Conservation (phyloP, 305 asterid genomes). For the Fraxinus dipetala region DNA sequence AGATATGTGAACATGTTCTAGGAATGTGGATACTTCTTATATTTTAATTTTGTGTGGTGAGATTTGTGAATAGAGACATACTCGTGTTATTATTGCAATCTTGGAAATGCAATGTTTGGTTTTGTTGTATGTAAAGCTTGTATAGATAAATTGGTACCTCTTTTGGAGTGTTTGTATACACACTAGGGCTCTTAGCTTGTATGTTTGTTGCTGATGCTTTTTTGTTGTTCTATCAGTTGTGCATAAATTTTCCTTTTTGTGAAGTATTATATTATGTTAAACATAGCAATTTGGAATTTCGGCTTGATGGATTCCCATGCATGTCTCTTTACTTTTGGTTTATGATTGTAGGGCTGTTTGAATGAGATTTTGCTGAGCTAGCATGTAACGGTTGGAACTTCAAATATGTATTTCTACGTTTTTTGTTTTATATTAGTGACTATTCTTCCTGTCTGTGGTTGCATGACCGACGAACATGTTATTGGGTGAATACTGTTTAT, state of each 20-base stretch:
- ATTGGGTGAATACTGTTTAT: not conserved
- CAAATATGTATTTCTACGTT: not conserved
- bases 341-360: not conserved
- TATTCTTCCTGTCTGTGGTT: not conserved
- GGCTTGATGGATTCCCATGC: not conserved
- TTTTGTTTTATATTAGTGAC: not conserved
- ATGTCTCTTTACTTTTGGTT: not conserved
- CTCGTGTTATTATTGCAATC: not conserved
- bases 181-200: not conserved
- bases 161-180: not conserved
- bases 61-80: not conserved
- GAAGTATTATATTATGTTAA: not conserved
- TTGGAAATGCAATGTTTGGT: not conserved
- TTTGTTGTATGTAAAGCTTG: not conserved
- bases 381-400: not conserved
- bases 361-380: not conserved
- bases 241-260: not conserved
- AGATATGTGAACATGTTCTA: not conserved
- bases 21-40: not conserved
- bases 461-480: not conserved
- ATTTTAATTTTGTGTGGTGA: not conserved
- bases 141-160: not conserved
- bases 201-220: not conserved
- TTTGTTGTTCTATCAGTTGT: not conserved
- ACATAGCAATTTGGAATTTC: not conserved